A percentile compares a stretch with the other conserved stretches of the same genome.
phyloP scores from a whole-genome alignment of 2,329 filamentous ascomycete genomes.

The Colletotrichum noveboracense region DNA sequence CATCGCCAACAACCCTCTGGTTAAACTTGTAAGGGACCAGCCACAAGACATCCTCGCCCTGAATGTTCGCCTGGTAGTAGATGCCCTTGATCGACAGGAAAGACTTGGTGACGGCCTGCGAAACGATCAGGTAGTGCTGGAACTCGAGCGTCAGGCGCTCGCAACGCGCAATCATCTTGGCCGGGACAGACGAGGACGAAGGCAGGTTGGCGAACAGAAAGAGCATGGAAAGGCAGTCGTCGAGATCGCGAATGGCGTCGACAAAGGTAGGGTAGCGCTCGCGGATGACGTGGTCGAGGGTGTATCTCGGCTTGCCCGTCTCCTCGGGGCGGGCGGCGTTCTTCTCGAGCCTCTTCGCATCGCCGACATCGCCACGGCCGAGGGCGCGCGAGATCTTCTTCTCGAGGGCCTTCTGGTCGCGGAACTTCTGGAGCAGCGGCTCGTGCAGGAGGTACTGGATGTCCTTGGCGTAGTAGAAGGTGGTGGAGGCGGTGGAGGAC shows the following conservation, averaged over 20 bases:
- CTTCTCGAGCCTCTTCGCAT: slow-evolving; percentile 84
- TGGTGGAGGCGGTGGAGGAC: slow-evolving; percentile 87
- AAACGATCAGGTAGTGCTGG: slow-evolving; percentile 95
- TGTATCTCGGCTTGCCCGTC: slow-evolving; percentile 87
- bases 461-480: slow-evolving; percentile 91
- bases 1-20: slow-evolving; percentile 88
- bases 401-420: slow-evolving; percentile 93
- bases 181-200: slow-evolving; percentile 85
- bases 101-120: slow-evolving; percentile 90
- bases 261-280: slow-evolving; percentile 98
- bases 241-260: slow-evolving; percentile 90
- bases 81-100: slow-evolving; percentile 99
- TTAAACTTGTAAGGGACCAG: slow-evolving; percentile 98
- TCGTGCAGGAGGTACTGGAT: slow-evolving; percentile 99
- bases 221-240: slow-evolving; percentile 95
- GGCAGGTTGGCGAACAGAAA: slow-evolving; percentile 98
- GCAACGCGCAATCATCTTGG: slow-evolving; percentile 95
- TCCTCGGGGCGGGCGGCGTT: slow-evolving; percentile 90
- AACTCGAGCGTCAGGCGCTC: slow-evolving; percentile 94
- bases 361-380: slow-evolving; percentile 86
- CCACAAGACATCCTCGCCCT: slow-evolving; percentile 97
- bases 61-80: slow-evolving; percentile 97
- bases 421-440: slow-evolving; percentile 90
- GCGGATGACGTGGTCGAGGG: slow-evolving; percentile 94
- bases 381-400: slow-evolving; percentile 97